Percentiles rank a stretch among this genome's conserved stretches.
Evolutionary conservation across 805 yeast species (phyloP).

Genomic region (Candida alai): DNA sequence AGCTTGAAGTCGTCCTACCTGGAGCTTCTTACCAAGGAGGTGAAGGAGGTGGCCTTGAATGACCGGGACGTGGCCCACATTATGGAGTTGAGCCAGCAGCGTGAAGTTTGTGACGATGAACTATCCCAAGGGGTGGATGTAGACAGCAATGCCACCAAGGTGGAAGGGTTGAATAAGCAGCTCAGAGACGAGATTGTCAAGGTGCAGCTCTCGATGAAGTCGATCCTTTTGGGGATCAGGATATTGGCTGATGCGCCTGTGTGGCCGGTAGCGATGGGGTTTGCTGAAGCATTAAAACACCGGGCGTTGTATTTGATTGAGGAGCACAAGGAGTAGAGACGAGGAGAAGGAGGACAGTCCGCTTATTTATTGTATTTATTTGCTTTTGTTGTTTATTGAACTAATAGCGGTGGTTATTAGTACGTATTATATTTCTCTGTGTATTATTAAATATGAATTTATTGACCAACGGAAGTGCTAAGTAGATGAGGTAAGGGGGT

Average conservation of each 20-base stretch:
- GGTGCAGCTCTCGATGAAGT: conserved; percentile 51
- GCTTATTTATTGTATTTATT: conserved; percentile 1
- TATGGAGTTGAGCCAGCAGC: conserved; percentile 27
- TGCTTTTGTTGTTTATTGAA: no score
- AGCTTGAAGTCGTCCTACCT: conserved; percentile 50
- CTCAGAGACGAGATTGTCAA: conserved; percentile 42
- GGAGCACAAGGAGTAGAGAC: background rate
- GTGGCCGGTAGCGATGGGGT: conserved; percentile 77
- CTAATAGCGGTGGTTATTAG: no score
- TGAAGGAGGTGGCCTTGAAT: conserved; percentile 46
- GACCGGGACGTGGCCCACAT: conserved; percentile 47
- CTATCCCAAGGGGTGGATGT: conserved; percentile 5
- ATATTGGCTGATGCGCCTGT: conserved; percentile 82
- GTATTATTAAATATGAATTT: no score
- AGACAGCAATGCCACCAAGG: conserved; percentile 17
- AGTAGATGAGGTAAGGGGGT: no score
- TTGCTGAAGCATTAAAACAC: conserved; percentile 74
- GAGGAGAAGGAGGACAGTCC: background rate
- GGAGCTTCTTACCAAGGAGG: conserved; percentile 55
- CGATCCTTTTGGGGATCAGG: conserved; percentile 67
- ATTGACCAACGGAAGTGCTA: no score
- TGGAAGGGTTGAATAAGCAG: conserved; percentile 38
- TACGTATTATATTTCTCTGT: no score
- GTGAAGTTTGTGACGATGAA: conserved; percentile 10
- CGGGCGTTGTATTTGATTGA: conserved; percentile 31